A percentile compares a stretch with the other conserved stretches of the same genome.
Evolutionary conservation across 768 basidiomycete species (phyloP).

Genomic region (Boletus pseudo-olivaceus): DNA sequence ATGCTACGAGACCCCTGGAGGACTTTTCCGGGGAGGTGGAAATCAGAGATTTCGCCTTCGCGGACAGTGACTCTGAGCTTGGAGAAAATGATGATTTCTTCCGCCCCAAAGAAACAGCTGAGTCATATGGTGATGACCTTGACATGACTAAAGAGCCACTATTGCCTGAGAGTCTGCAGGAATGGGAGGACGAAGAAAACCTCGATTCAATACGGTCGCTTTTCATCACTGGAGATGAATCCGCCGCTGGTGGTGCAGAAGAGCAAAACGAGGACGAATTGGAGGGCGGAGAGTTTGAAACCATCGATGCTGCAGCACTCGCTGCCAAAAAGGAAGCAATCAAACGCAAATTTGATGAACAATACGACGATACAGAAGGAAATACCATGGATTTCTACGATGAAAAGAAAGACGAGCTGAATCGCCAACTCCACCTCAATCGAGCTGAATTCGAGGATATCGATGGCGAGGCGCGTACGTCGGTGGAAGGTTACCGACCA

Average conservation of each 20-base stretch:
- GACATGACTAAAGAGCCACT: constrained; percentile 69
- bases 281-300: constrained; percentile 37
- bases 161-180: constrained; percentile 49
- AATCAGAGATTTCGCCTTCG: constrained; percentile 55
- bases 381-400: constrained; percentile 85
- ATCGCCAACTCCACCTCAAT: constrained; percentile 78
- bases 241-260: constrained; percentile 33
- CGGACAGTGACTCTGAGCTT: constrained; percentile 78
- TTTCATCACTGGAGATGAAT: constrained; percentile 79
- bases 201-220: constrained; percentile 82
- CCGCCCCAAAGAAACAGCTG: constrained; percentile 43
- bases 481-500: constrained; percentile 88
- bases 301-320: constrained; percentile 50
- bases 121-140: constrained; percentile 44
- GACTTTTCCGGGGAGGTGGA: constrained; percentile 36
- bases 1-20: constrained; percentile 33
- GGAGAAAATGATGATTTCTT: constrained; percentile 69
- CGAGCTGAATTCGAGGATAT: constrained; percentile 80
- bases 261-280: constrained; percentile 39
- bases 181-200: constrained; percentile 83
- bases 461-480: constrained; percentile 70
- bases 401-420: constrained; percentile 88
- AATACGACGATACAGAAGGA: constrained; percentile 87
- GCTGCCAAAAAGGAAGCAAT: constrained; percentile 86
- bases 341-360: constrained; percentile 94